Evolutionary conservation across 2,329 filamentous ascomycete species (phyloP).

Genomic region (Stenocarpella maydis): DNA sequence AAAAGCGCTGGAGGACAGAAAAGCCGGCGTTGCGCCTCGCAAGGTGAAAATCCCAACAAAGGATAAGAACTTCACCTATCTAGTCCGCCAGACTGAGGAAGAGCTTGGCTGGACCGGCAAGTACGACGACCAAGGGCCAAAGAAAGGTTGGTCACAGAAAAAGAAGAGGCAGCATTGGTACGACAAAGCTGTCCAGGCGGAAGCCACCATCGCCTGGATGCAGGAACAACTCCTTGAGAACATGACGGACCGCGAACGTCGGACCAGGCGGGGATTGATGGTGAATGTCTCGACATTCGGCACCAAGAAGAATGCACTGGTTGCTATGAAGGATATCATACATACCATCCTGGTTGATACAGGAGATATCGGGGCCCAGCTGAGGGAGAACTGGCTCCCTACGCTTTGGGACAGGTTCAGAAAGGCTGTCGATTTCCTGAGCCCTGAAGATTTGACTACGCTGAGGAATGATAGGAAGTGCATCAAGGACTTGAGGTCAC

Average conservation of each 20-base stretch:
- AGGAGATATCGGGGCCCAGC: conserved; percentile 3
- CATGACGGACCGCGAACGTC: background rate
- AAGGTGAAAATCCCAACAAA: background rate
- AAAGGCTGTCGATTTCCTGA: background rate
- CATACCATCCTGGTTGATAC: background rate
- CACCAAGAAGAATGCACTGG: conserved; percentile 22
- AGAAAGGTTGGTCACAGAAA: conserved; percentile 4
- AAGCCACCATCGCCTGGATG: conserved; percentile 20
- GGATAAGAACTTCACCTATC: conserved; percentile 23
- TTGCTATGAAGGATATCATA: conserved; percentile 19
- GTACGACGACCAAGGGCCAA: background rate
- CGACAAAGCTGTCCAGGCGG: conserved; percentile 3
- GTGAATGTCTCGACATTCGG: conserved; percentile 1
- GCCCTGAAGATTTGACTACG: background rate
- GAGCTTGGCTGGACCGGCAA: conserved; percentile 15
- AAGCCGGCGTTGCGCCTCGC: background rate
- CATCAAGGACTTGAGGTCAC: background rate
- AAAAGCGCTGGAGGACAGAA: background rate
- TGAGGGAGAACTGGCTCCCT: conserved; percentile 11
- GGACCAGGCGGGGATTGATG: background rate
- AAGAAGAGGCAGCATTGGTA: conserved; percentile 9
- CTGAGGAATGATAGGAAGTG: conserved; percentile 1
- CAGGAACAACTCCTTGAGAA: conserved; percentile 23
- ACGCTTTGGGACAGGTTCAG: background rate
- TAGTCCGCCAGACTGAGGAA: conserved; percentile 23